These are phyloP conservation scores for Neonectria punicea DNA, from an alignment of 2,329 filamentous ascomycete species.

Conservation along the genomic window DNA sequence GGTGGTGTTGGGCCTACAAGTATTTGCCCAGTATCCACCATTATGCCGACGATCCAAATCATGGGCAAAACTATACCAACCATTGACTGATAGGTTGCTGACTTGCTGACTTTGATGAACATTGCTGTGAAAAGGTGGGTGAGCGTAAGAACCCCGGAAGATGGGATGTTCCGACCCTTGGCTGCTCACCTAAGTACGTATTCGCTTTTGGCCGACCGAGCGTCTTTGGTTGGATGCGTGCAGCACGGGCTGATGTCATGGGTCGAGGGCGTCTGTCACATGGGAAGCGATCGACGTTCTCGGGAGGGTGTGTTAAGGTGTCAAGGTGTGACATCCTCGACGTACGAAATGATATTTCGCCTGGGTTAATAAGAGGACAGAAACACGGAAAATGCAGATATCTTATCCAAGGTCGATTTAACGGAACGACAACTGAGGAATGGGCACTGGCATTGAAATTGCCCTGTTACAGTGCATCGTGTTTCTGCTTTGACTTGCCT, in stretches of 20 bases:
- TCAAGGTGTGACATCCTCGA: neutral
- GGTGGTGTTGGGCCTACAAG: neutral
- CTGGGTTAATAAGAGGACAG: too few species aligned
- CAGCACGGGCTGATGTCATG: conserved; percentile 38
- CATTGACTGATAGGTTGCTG: too few species aligned
- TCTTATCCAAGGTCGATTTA: neutral
- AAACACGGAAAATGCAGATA: neutral
- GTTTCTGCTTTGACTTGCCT: neutral
- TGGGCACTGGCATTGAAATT: neutral
- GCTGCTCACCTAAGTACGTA: neutral
- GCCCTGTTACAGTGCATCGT: neutral
- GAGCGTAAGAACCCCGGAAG: neutral
- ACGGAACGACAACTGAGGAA: neutral
- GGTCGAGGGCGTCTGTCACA: conserved; percentile 24
- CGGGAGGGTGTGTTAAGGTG: neutral
- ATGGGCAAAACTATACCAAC: neutral
- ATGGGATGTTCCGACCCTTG: conserved; percentile 13
- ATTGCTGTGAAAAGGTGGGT: neutral
- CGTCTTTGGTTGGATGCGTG: neutral
- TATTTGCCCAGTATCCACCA: neutral
- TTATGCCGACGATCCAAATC: neutral
- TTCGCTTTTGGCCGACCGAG: neutral
- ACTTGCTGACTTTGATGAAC: neutral
- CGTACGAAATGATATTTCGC: neutral
- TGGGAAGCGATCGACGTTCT: conserved; percentile 30